phyloP scores from a whole-genome alignment of 1,284 basidiomycete species.

The Thelephora terrestris region DNA sequence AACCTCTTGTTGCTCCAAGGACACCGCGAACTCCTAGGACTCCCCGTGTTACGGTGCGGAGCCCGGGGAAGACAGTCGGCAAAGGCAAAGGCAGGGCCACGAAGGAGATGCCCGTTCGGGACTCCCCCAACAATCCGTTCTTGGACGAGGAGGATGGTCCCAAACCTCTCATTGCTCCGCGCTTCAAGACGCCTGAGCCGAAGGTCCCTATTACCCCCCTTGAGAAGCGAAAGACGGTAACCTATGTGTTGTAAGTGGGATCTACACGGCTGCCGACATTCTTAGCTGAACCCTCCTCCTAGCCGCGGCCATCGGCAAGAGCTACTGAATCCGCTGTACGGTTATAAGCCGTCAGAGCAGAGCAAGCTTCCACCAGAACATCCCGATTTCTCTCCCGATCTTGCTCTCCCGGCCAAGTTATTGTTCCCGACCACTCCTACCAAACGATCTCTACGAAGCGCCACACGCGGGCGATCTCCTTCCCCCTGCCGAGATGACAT shows the following conservation, averaged over 20 bases:
- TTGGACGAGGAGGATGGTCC: constrained; percentile 19
- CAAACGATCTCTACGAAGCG: neutral
- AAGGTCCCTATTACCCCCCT: constrained; percentile 17
- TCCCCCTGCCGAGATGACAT: too few species aligned
- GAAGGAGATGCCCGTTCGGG: constrained; percentile 27
- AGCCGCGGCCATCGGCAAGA: constrained; percentile 44
- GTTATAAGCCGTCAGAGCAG: constrained; percentile 27
- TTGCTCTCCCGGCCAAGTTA: constrained; percentile 35
- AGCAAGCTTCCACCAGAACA: constrained; percentile 38
- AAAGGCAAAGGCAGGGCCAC: neutral
- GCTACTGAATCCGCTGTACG: constrained; percentile 42
- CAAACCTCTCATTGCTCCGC: constrained; percentile 2
- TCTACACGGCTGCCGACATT: neutral
- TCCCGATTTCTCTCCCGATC: constrained; percentile 41
- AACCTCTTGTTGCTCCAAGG: constrained; percentile 4
- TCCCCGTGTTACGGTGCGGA: constrained; percentile 6
- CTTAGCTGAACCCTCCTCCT: constrained; percentile 5
- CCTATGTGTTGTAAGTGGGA: constrained; percentile 48
- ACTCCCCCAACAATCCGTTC: constrained; percentile 47
- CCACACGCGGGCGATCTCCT: too few species aligned
- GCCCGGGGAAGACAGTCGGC: neutral
- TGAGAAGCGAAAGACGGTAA: constrained; percentile 37
- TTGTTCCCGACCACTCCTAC: constrained; percentile 28
- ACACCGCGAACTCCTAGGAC: constrained; percentile 1
- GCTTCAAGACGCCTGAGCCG: constrained; percentile 9